phyloP scores from a whole-genome alignment of 2,329 filamentous ascomycete species.

The Colletotrichum siamense region DNA sequence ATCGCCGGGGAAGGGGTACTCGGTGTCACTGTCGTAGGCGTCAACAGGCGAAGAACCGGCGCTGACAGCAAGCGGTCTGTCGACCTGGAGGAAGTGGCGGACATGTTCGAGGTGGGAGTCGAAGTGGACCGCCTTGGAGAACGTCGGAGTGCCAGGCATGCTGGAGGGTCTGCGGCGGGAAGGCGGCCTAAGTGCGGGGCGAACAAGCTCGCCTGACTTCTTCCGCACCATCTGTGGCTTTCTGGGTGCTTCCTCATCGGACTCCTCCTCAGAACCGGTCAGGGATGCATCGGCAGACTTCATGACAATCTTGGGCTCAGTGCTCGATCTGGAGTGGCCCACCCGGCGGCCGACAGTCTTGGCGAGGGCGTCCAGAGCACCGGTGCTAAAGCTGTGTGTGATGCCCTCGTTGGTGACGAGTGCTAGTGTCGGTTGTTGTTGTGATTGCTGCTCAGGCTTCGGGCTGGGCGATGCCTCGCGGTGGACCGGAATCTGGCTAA shows the following conservation, averaged over 20 bases:
- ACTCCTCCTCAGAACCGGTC: constrained; percentile 67
- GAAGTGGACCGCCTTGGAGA: constrained; percentile 97
- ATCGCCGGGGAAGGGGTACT: constrained; percentile 81
- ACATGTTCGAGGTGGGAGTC: constrained; percentile 96
- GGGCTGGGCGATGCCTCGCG: constrained; percentile 60
- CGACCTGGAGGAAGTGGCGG: constrained; percentile 91
- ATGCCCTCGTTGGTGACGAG: constrained; percentile 38
- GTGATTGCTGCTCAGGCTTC: constrained; percentile 6
- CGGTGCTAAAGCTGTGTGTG: constrained; percentile 54
- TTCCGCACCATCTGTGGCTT: constrained; percentile 97
- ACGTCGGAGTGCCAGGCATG: constrained; percentile 97
- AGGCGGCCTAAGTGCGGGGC: constrained; percentile 83
- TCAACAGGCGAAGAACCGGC: constrained; percentile 92
- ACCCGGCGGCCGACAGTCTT: constrained; percentile 43
- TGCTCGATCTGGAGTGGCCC: constrained; percentile 60
- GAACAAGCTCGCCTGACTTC: constrained; percentile 96
- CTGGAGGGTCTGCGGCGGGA: constrained; percentile 85
- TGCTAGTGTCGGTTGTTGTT: constrained; percentile 27
- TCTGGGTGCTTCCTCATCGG: constrained; percentile 52
- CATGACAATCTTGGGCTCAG: constrained; percentile 57
- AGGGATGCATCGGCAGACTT: constrained; percentile 56
- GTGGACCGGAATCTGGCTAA: constrained; percentile 78
- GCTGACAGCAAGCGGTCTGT: constrained; percentile 94
- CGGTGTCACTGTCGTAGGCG: constrained; percentile 81
- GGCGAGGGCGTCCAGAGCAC: constrained; percentile 47